Conservation (phyloP, 768 basidiomycete species). For the Naganishia vishniacii region DNA sequence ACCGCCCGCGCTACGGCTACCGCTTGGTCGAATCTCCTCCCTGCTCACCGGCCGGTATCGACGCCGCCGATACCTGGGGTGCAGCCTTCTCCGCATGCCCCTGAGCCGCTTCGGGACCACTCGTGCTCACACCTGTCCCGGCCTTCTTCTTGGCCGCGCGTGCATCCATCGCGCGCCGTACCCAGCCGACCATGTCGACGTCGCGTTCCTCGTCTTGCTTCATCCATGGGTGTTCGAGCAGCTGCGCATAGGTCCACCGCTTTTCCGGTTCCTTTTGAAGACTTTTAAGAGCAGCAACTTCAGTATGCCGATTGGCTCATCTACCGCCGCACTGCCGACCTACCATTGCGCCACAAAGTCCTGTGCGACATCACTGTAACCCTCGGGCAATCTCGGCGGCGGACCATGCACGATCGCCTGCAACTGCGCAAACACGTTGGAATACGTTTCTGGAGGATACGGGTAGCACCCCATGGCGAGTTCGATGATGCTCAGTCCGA, state of each 20-base stretch:
- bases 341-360: slow-evolving; percentile 75
- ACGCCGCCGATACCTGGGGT: no score
- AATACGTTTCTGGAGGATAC: slow-evolving; percentile 94
- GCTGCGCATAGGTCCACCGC: slow-evolving; percentile 74
- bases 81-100: slow-evolving; percentile 3
- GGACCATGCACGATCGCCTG: slow-evolving; percentile 96
- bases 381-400: slow-evolving; percentile 74
- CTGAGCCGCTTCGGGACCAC: slow-evolving; percentile 20
- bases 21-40: no score
- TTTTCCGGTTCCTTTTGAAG: slow-evolving; percentile 71
- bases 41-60: no score
- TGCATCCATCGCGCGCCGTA: slow-evolving; percentile 51
- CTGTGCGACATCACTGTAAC: slow-evolving; percentile 63
- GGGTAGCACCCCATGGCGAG: slow-evolving; percentile 82
- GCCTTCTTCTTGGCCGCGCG: slow-evolving; percentile 33
- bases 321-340: slow-evolving; percentile 20
- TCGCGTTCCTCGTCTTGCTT: slow-evolving; percentile 56
- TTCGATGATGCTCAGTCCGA: slow-evolving; percentile 89
- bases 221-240: slow-evolving; percentile 79
- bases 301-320: background rate
- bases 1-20: no score
- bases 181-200: slow-evolving; percentile 84
- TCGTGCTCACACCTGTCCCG: slow-evolving; percentile 14
- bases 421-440: slow-evolving; percentile 91
- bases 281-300: slow-evolving; percentile 28